phyloP scores from a whole-genome alignment of 2,329 filamentous ascomycete genomes.

The Hysterium pulicare region DNA sequence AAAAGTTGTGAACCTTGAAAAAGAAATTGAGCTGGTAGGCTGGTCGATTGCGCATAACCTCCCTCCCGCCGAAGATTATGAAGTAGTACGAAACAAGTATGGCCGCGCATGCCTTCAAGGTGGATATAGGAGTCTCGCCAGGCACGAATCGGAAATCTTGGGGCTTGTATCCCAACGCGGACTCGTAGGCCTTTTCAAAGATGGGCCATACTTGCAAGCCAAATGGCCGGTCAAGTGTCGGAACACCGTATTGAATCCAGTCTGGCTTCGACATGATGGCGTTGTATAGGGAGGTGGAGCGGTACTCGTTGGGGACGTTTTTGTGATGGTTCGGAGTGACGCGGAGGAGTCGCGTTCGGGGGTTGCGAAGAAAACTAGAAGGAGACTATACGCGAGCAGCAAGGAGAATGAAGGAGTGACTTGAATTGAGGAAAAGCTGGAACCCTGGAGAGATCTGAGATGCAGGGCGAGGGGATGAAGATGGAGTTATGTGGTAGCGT shows the following conservation, averaged over 20 bases:
- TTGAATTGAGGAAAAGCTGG: constrained; percentile 21
- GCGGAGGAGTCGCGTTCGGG: constrained; percentile 2
- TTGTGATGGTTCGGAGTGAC: not conserved
- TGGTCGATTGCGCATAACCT: constrained; percentile 83
- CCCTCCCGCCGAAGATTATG: constrained; percentile 87
- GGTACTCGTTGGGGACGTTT: constrained; percentile 2
- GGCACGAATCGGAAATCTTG: constrained; percentile 81
- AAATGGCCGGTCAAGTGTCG: constrained; percentile 87
- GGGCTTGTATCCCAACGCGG: constrained; percentile 74
- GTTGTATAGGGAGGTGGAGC: constrained; percentile 9
- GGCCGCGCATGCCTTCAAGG: constrained; percentile 74
- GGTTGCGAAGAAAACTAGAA: not conserved
- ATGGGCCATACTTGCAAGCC: constrained; percentile 90
- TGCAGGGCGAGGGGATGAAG: constrained; percentile 12
- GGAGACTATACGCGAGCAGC: constrained; percentile 8
- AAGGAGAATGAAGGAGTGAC: constrained; percentile 34
- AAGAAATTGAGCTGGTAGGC: constrained; percentile 82
- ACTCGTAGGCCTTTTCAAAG: constrained; percentile 82
- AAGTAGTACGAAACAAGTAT: constrained; percentile 87
- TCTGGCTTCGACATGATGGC: constrained; percentile 48
- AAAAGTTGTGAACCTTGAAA: constrained; percentile 96
- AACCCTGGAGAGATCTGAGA: constrained; percentile 13
- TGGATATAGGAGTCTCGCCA: constrained; percentile 85
- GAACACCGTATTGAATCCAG: constrained; percentile 57
- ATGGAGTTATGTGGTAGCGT: not conserved